A percentile compares a stretch with the other conserved stretches of the same genome.
Conservation (phyloP, 768 basidiomycete genomes). For the Hemileccinum impolitum region DNA sequence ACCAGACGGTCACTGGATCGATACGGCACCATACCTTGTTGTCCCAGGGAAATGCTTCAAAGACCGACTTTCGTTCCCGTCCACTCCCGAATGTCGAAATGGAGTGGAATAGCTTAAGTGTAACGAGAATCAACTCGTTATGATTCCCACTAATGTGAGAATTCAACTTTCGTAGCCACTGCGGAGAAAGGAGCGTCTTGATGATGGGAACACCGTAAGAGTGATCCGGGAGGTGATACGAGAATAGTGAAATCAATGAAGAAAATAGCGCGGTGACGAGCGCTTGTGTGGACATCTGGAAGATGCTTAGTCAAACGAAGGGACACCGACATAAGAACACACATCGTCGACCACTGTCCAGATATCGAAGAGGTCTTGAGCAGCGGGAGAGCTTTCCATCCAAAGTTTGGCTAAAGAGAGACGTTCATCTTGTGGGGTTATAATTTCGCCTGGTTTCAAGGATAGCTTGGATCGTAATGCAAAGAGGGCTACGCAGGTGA, state of each 20-base stretch:
- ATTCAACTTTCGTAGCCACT: constrained; percentile 55
- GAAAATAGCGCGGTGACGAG: constrained; percentile 54
- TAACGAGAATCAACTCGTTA: constrained; percentile 62
- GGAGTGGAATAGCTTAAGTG: constrained; percentile 59
- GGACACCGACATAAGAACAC: constrained; percentile 14
- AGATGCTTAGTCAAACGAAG: neutral
- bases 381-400: constrained; percentile 55
- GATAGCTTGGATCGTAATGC: constrained; percentile 56
- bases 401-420: constrained; percentile 58
- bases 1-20: neutral
- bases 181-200: constrained; percentile 53
- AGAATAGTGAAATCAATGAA: constrained; percentile 57
- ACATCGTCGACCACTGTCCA: constrained; percentile 59
- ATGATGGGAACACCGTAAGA: constrained; percentile 58
- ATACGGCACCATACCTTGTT: constrained; percentile 48
- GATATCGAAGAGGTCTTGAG: constrained; percentile 56
- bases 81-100: constrained; percentile 67
- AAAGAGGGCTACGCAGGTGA: constrained; percentile 36
- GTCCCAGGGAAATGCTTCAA: constrained; percentile 78
- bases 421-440: constrained; percentile 57
- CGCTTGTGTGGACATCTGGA: constrained; percentile 41
- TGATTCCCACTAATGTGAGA: constrained; percentile 59
- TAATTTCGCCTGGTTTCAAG: constrained; percentile 44
- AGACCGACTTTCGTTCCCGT: constrained; percentile 54
- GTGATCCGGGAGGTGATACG: constrained; percentile 69